These are phyloP conservation scores for Catunica adiposa DNA, from an alignment of 2,329 filamentous ascomycete genomes.

Conservation along the genomic window DNA sequence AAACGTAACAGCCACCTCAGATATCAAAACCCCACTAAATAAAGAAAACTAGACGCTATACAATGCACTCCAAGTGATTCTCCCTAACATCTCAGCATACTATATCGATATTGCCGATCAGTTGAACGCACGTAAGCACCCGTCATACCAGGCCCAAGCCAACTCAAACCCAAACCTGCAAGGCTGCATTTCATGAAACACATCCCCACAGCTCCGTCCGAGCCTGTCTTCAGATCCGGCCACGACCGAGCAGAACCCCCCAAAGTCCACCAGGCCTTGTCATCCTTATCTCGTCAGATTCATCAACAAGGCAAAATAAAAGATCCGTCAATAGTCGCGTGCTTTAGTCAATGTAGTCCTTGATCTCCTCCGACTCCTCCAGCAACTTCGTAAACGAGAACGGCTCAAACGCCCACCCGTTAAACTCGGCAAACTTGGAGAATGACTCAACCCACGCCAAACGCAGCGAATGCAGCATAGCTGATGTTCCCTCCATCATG, in stretches of 20 bases:
- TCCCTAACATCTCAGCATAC: too few relatives aligned
- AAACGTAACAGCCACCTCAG: too few relatives aligned
- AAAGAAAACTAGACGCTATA: neutral
- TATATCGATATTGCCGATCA: neutral
- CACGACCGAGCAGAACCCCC: neutral
- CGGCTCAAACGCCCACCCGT: constrained; percentile 70
- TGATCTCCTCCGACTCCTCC: constrained; percentile 59
- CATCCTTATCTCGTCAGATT: neutral
- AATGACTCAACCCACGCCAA: constrained; percentile 96
- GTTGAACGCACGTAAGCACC: neutral
- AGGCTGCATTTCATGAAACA: neutral
- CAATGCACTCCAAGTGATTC: neutral
- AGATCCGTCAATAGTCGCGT: neutral
- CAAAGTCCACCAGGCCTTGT: neutral
- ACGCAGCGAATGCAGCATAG: constrained; percentile 75
- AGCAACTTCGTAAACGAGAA: constrained; percentile 75
- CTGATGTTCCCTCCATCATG: constrained; percentile 89
- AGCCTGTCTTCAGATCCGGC: neutral
- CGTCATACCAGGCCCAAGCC: neutral
- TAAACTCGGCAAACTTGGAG: constrained; percentile 91
- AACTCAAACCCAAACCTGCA: neutral
- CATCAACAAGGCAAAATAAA: neutral
- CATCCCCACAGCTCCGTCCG: neutral
- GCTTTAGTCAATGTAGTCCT: constrained; percentile 34
- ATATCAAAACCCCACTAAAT: neutral